Evolutionary conservation across 148 eudicot genomes (phyloP), one percentile per base, ranked within the genome.

Genomic region (Nepenthes gracilis): DNA sequence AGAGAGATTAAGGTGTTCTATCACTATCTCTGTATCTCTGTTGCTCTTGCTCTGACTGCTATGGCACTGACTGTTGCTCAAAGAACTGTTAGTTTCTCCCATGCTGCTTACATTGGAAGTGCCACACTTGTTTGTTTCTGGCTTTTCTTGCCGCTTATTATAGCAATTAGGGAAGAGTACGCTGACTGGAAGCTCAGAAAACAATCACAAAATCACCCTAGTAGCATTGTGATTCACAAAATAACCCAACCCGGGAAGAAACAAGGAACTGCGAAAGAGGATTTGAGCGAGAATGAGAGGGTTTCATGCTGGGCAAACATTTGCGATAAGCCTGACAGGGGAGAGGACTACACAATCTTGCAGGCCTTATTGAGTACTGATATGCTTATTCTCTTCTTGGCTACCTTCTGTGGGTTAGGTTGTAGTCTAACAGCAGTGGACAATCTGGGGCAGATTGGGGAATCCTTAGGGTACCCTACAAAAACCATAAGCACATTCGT

Each of bases 381-480:
- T 56, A 81, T 81, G 83, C 23, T 81, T 2, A 75, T 81, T 48
- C 54, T 81, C 0, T 75, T 75, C 35, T 9, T 78, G 5, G 71
- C 78, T 1, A 72, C 80, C 1, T 43, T 71, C 36, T 78, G 83
- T 62, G 85, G 85, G 15, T 43, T 81, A 15, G 85, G 85, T 0
- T 66, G 78, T 7, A 73, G 72, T 50, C 36, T 78, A 13, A 81
- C 76, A 0, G 74, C 84, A 0, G 69, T 80, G 8, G 84, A 80
- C 52, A 80, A 80, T 52, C 11, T 80, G 55, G 86, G 86, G 13
- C 86, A 81, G 47, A 81, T 81, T 11, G 86, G 86, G 7, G 83
- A 75, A 15, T 54, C 63, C 14, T 65, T 47, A 13, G 70, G 70
- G 23, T 65, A 56, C 33, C 54, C 54, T 0, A 43, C 43, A 12